Conservation (phyloP, 1,284 basidiomycete species). For the Rhizoctonia solani region DNA sequence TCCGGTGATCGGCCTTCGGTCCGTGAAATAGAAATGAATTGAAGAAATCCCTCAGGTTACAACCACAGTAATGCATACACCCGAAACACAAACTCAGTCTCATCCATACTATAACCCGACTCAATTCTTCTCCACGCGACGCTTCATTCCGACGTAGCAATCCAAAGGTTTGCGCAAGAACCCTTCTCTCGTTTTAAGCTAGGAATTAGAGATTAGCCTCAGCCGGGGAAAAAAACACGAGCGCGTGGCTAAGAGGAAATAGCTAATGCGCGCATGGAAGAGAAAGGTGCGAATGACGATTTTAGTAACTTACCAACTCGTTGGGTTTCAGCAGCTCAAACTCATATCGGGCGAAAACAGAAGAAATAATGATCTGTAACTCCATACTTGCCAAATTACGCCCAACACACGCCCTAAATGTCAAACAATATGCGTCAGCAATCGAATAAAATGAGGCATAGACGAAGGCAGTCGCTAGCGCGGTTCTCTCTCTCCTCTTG, state of each 20-base stretch:
- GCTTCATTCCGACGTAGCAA: constrained; percentile 68
- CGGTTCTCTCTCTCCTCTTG: no score
- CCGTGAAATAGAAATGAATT: no score
- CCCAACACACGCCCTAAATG: constrained; percentile 65
- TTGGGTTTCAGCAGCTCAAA: constrained; percentile 64
- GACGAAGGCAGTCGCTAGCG: neutral
- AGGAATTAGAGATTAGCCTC: constrained; percentile 28
- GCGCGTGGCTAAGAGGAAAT: no score
- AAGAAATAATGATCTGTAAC: constrained; percentile 71
- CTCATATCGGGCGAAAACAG: constrained; percentile 71
- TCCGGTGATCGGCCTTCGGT: no score
- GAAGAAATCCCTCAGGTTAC: no score
- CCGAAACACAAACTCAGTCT: neutral
- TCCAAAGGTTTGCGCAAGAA: constrained; percentile 75
- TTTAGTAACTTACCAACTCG: constrained; percentile 61
- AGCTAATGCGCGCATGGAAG: no score
- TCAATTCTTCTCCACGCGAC: constrained; percentile 17
- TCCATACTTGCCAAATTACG: constrained; percentile 77
- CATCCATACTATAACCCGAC: neutral
- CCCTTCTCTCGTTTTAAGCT: constrained; percentile 74
- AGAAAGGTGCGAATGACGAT: no score
- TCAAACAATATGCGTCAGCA: no score
- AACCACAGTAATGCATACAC: neutral
- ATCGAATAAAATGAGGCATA: constrained; percentile 41
- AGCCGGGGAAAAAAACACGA: no score